Conservation (phyloP, 2,329 filamentous ascomycete genomes). For the Pyrenophora teres region DNA sequence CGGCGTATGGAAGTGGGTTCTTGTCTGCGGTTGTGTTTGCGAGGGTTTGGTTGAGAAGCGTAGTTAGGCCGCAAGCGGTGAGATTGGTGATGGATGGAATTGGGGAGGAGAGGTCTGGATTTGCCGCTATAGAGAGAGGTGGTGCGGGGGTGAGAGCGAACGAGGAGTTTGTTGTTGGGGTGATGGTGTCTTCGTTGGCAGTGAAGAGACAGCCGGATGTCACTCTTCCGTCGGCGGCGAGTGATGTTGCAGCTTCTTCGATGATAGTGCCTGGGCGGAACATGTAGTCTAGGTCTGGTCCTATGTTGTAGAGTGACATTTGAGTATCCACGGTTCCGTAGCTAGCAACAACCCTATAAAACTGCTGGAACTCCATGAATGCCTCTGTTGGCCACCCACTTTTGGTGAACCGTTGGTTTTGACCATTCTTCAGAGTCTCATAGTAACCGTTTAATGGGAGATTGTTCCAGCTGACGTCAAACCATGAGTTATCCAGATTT, state of each 20-base stretch:
- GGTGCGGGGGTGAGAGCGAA: constrained; percentile 37
- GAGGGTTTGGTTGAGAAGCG: constrained; percentile 62
- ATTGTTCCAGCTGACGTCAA: constrained; percentile 45
- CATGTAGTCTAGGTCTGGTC: constrained; percentile 55
- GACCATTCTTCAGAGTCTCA: constrained; percentile 43
- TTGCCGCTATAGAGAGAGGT: constrained; percentile 20
- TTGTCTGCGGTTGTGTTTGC: constrained; percentile 56
- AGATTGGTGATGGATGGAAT: constrained; percentile 46
- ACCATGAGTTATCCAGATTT: constrained; percentile 65
- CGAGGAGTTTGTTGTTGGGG: constrained; percentile 56
- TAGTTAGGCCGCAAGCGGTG: constrained; percentile 64
- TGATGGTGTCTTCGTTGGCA: constrained; percentile 48
- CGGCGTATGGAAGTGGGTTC: constrained; percentile 55
- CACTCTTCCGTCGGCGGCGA: constrained; percentile 49
- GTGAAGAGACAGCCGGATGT: constrained; percentile 61
- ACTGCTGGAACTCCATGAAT: constrained; percentile 60
- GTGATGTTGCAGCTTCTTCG: constrained; percentile 34
- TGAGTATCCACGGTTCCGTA: constrained; percentile 64
- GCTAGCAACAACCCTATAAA: constrained; percentile 60
- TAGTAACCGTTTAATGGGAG: constrained; percentile 61
- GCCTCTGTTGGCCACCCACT: constrained; percentile 69
- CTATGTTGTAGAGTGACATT: constrained; percentile 61
- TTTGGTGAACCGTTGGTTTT: constrained; percentile 52
- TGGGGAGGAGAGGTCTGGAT: constrained; percentile 29
- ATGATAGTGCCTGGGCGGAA: constrained; percentile 57